Conservation (phyloP, 306 rosid species). For the Acacia melanoxylon region DNA sequence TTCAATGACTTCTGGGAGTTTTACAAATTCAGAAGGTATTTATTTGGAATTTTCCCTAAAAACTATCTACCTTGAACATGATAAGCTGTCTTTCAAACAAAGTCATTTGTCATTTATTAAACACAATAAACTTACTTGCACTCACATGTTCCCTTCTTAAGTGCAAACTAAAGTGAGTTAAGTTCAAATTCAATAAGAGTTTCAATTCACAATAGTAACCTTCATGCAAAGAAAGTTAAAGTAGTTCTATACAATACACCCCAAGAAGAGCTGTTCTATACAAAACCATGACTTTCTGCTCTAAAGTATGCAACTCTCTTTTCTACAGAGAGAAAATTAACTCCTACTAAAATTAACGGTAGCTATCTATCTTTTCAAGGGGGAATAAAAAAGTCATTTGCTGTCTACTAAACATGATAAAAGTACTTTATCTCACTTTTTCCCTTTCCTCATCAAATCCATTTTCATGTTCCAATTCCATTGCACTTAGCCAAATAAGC, state of each 20-base stretch:
- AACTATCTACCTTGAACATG: not conserved
- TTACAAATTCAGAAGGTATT: no score
- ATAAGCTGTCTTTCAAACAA: not conserved
- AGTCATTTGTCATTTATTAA: no score
- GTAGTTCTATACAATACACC: not conserved
- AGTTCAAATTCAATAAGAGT: not conserved
- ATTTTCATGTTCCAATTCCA: no score
- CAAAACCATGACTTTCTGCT: not conserved
- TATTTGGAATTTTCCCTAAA: no score
- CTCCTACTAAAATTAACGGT: not conserved
- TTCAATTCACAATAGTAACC: not conserved
- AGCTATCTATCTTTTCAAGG: not conserved
- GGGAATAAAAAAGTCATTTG: no score
- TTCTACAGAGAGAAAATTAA: not conserved
- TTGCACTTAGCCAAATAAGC: constrained; percentile 68
- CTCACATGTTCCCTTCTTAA: not conserved
- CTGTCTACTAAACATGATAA: not conserved
- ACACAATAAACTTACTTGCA: not conserved
- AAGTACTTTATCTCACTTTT: not conserved
- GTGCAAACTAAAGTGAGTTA: not conserved
- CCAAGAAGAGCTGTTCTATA: not conserved
- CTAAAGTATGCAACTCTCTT: not conserved
- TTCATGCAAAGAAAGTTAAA: not conserved
- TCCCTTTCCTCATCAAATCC: not conserved
- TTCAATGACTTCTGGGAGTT: no score